phyloP scores from a whole-genome alignment of 495 filamentous ascomycete genomes.

The Trichoderma virens region DNA sequence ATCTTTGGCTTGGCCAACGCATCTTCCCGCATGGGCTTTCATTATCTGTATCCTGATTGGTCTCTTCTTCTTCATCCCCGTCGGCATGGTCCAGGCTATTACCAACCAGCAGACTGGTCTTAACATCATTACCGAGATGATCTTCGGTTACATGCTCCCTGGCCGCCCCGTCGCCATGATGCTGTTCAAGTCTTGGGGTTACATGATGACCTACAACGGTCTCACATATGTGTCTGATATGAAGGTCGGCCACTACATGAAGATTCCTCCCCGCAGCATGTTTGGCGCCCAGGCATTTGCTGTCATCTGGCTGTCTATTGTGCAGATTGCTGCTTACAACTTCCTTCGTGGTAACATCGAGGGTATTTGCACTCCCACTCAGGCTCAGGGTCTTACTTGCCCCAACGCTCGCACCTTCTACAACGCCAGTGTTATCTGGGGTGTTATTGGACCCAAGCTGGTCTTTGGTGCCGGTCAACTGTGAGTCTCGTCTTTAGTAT shows the following conservation, averaged over 20 bases:
- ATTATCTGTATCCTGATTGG: constrained; percentile 42
- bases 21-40: constrained; percentile 45
- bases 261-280: constrained; percentile 47
- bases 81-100: constrained; percentile 44
- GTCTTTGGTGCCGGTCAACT: constrained; percentile 41
- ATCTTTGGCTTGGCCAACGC: constrained; percentile 43
- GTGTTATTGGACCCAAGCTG: constrained; percentile 43
- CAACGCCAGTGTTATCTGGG: constrained; percentile 47
- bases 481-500: not conserved
- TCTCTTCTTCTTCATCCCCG: constrained; percentile 35
- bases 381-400: constrained; percentile 51
- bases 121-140: constrained; percentile 55
- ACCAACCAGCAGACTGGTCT: constrained; percentile 53
- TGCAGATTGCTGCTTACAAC: constrained; percentile 50
- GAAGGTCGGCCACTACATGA: constrained; percentile 52
- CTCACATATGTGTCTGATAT: constrained; percentile 37
- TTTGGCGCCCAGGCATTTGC: constrained; percentile 52
- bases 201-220: constrained; percentile 48
- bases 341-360: constrained; percentile 49
- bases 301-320: constrained; percentile 48
- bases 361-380: constrained; percentile 45
- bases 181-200: constrained; percentile 60
- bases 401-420: constrained; percentile 53
- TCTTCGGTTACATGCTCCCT: constrained; percentile 53
- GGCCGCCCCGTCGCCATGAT: constrained; percentile 53